Conservation (phyloP, 2,329 filamentous ascomycete species). For the Trichoderma cornu-damae region DNA sequence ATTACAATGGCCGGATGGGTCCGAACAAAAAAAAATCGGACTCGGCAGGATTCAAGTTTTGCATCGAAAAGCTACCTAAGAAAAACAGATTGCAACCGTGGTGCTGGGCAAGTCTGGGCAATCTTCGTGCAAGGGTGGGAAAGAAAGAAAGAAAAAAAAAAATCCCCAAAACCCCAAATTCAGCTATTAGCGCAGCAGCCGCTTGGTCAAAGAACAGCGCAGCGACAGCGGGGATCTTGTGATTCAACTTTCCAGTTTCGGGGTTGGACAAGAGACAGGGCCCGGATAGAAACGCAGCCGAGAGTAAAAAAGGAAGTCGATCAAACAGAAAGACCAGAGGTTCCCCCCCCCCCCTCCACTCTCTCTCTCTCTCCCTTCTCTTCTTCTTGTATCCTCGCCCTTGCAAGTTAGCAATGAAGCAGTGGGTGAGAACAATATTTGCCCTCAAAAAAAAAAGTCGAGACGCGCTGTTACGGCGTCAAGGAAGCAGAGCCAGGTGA, state of each 20-base stretch:
- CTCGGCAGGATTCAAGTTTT: not conserved
- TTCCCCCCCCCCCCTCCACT: not conserved
- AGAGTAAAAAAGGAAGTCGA: conserved; percentile 17
- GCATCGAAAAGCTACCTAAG: not conserved
- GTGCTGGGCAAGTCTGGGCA: not conserved
- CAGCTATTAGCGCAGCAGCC: conserved; percentile 15
- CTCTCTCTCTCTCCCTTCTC: not conserved
- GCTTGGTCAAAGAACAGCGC: not conserved
- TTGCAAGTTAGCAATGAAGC: not conserved
- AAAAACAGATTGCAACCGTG: not conserved
- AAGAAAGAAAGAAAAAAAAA: not conserved
- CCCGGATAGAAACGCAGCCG: not conserved
- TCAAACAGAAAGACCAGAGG: not conserved
- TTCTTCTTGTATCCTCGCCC: not conserved
- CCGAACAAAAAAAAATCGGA: not conserved
- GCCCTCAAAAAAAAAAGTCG: not conserved
- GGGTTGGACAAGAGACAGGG: conserved; percentile 15
- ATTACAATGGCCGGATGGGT: not conserved
- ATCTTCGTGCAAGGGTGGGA: conserved; percentile 2
- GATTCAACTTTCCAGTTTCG: conserved; percentile 15
- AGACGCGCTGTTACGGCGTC: not conserved
- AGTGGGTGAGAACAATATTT: not conserved
- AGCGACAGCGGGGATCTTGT: conserved; percentile 16
- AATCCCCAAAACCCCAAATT: too few relatives aligned
- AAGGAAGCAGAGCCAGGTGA: not conserved